Conservation (phyloP, 1,139 yeast genomes). For the Saccharomyces hybrid region DNA sequence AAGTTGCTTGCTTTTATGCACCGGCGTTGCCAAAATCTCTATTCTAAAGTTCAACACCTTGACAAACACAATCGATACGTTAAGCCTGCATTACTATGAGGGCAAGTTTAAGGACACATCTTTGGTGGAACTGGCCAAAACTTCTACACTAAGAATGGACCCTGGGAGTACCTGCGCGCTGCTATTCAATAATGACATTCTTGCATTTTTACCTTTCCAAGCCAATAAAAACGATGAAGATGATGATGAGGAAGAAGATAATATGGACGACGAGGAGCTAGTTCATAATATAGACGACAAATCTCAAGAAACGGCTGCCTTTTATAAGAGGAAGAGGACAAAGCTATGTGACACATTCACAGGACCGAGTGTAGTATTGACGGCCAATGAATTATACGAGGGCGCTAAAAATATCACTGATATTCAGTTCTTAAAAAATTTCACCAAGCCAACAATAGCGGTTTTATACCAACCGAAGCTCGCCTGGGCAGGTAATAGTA, state of each 20-base stretch:
- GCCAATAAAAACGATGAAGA: conserved; percentile 15
- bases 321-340: conserved; percentile 16
- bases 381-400: conserved; percentile 50
- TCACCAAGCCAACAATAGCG: conserved; percentile 75
- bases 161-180: conserved; percentile 58
- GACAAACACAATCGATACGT: conserved; percentile 49
- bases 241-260: conserved; percentile 33
- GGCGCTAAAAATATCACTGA: conserved; percentile 58
- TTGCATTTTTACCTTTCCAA: conserved; percentile 62
- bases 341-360: conserved; percentile 8
- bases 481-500: conserved; percentile 68
- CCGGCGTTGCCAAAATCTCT: conserved; percentile 71
- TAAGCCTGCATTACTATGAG: conserved; percentile 84
- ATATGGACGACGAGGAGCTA: conserved; percentile 18
- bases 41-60: conserved; percentile 63
- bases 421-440: conserved; percentile 60
- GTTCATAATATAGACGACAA: conserved; percentile 27
- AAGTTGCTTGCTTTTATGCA: conserved; percentile 61
- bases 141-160: conserved; percentile 53
- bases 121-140: conserved; percentile 37
- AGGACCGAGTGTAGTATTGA: conserved; percentile 38
- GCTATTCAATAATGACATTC: conserved; percentile 58
- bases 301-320: conserved; percentile 24
- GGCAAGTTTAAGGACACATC: conserved; percentile 49
- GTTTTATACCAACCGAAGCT: conserved; percentile 54